phyloP scores from a whole-genome alignment of 106 monocot species.

The Ottelia alismoides region DNA sequence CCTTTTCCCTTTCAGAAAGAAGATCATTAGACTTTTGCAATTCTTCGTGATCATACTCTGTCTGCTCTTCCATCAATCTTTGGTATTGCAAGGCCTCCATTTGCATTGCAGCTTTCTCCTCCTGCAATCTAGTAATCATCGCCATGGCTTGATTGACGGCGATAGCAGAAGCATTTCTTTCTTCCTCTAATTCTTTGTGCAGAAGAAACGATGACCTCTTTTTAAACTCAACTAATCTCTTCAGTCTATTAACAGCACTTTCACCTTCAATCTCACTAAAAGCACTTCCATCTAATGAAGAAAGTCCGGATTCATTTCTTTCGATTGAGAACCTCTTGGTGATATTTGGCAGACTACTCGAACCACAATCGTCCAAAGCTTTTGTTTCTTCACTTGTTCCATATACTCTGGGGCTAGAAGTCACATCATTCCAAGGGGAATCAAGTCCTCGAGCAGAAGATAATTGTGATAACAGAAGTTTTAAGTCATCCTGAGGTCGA shows the following conservation, averaged over 20 bases:
- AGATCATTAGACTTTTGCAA: slow-evolving; percentile 44
- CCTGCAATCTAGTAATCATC: slow-evolving; percentile 94
- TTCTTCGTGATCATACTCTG: slow-evolving; percentile 78
- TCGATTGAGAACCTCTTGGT: slow-evolving; percentile 47
- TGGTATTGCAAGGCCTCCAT: slow-evolving; percentile 97
- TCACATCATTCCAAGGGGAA: slow-evolving; percentile 32
- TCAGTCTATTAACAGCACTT: slow-evolving; percentile 38
- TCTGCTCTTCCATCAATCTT: slow-evolving; percentile 93
- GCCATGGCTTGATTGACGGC: slow-evolving; percentile 89
- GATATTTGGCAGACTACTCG: slow-evolving; percentile 25
- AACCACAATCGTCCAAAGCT: slow-evolving; percentile 16
- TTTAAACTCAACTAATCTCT: slow-evolving; percentile 61
- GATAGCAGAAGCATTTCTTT: slow-evolving; percentile 83
- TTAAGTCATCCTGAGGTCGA: slow-evolving; percentile 51
- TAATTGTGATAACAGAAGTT: slow-evolving; percentile 37
- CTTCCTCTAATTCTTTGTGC: slow-evolving; percentile 84
- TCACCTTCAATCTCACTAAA: slow-evolving; percentile 77
- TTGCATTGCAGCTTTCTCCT: slow-evolving; percentile 92
- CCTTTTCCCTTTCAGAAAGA: slow-evolving; percentile 55
- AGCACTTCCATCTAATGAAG: slow-evolving; percentile 54
- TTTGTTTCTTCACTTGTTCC: slow-evolving; percentile 27
- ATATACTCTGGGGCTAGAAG: slow-evolving; percentile 20
- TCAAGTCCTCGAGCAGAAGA: slow-evolving; percentile 39
- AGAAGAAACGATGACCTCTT: slow-evolving; percentile 59
- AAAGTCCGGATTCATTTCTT: slow-evolving; percentile 58